These are phyloP conservation scores for Apostasia ramifera DNA, from an alignment of 106 monocot genomes.

Conservation along the genomic window DNA sequence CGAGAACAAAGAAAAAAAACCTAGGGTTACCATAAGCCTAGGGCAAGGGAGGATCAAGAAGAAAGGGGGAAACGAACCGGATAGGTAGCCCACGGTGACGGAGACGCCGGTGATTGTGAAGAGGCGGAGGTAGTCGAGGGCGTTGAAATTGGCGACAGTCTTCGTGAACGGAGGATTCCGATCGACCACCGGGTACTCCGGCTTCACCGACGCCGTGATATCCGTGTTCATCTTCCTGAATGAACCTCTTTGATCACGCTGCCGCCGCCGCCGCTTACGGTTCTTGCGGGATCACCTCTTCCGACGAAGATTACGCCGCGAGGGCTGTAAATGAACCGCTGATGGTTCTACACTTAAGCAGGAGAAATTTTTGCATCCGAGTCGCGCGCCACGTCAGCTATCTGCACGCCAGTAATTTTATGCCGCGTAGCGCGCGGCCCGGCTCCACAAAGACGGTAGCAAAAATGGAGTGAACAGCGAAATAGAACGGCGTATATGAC, in stretches of 20 bases:
- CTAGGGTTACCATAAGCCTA: background rate
- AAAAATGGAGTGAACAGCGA: too few relatives aligned
- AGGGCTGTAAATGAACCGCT: too few relatives aligned
- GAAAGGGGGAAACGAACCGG: constrained; percentile 31
- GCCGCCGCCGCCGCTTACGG: background rate
- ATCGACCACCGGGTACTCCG: constrained; percentile 95
- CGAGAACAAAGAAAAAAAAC: background rate
- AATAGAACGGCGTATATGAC: too few relatives aligned
- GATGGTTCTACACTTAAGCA: too few relatives aligned
- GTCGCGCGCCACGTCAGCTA: too few relatives aligned
- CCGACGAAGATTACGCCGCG: too few relatives aligned
- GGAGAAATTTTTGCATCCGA: too few relatives aligned
- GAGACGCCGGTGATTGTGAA: constrained; percentile 89
- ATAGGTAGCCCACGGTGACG: constrained; percentile 99
- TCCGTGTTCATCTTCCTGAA: constrained; percentile 77
- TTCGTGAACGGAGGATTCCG: constrained; percentile 95
- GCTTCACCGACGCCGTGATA: constrained; percentile 86
- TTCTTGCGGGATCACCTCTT: background rate
- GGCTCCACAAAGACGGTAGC: too few relatives aligned
- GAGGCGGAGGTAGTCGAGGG: constrained; percentile 96
- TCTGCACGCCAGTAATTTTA: too few relatives aligned
- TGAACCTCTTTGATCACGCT: background rate
- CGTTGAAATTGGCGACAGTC: constrained; percentile 80
- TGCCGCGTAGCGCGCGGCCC: too few relatives aligned
- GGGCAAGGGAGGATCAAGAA: background rate